Base-by-base conservation (phyloP, 2,329 filamentous ascomycete genomes). In the Fusarium illudens region DNA sequence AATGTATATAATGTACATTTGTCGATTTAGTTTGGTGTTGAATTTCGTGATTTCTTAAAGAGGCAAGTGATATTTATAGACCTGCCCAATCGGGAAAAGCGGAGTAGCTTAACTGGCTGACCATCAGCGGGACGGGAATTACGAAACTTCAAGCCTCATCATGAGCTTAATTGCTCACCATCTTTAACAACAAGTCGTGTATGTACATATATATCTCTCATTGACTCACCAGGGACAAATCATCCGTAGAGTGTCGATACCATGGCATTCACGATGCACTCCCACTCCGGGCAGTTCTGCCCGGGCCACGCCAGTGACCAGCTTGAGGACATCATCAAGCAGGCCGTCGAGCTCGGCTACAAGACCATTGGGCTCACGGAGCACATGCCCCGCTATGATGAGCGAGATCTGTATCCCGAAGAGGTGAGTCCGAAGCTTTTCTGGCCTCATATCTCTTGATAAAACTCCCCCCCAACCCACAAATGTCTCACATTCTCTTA, bases 201-300 rank as follows among this genome's bases (percentile, higher is more conserved):
- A 19, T 12, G 27, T 42, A 10, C 30, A 10, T n/a, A 20, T 32
- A 49, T 6, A 32, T 8, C 22, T 11, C 22, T 49, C 27, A 49
- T 37, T 15, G 9, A 32, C 29, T 44, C 39, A 30, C 17, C 34
- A 27, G 6, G 49, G 39, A 17, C 54, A 39, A 48, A 27, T 36
- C n/a, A 48, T 34, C 20, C 11, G 13, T 17, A 51, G 29, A 25
- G 20, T 6, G 4, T 19, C 15, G 36, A n/a, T 32, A 25, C 36
- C 54, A 98, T 98, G 96, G 94, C 95, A 2, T 97, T 97, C 82
- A 96, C 96, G 5, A 96, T 98, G 84, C 96, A 99, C 80, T 97
- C 93, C 76, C 96, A 99, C 82, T 98, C 96, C 34, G 96, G 96
- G 67, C 93, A 99, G 78, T 99, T 99, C 83, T 99, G 96, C 82